Evolutionary conservation across 805 yeast genomes (phyloP), one percentile per base, ranked within the genome.

Genomic region (Grigorovia yakushimaensis): DNA sequence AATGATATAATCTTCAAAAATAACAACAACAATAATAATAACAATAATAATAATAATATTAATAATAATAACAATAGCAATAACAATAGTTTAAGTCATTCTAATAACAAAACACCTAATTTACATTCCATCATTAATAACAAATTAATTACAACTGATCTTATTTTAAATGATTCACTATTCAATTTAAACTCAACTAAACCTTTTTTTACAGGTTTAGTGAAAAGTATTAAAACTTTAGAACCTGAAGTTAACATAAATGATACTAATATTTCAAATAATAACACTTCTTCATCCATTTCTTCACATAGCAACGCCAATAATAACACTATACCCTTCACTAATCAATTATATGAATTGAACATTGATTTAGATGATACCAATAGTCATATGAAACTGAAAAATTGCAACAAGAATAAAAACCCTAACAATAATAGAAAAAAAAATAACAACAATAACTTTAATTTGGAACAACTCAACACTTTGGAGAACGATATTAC

Each of bases 311-410:
- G 18, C 7, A 37, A 23, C 3, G 22, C 37, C n/a, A 20, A 21
- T 4, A 21, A 35, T 20, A 35, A 45, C 5, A 11, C 39, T 22
- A 24, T 15, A 20, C 30, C 35, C 17, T 49, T 42, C 17, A 56
- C 54, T 4, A 60, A 60, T 42, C 63, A 60, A 48, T 48, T 59
- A 39, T 59, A 48, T 40, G 59, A 59, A 44, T 41, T 59, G 27
- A 45, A 50, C 19, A 45, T 59, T 13, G 54, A 55, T 40, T 48
- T 55, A 13, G 35, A 44, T 22, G 38, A 50, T 11, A 24, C 27
- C 10, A 9, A 19, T 9, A 43, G 47, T 17, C 41, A 52, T 0
- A 44, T 53, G 15, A 46, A 47, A 30, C 37, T 13, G 15, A 15
- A 4, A 9, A 33, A 33, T 33, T 11, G 4, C 6, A 33, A 33